Conservation (phyloP, 257 asterid genomes). For the Solanum phureja region DNA sequence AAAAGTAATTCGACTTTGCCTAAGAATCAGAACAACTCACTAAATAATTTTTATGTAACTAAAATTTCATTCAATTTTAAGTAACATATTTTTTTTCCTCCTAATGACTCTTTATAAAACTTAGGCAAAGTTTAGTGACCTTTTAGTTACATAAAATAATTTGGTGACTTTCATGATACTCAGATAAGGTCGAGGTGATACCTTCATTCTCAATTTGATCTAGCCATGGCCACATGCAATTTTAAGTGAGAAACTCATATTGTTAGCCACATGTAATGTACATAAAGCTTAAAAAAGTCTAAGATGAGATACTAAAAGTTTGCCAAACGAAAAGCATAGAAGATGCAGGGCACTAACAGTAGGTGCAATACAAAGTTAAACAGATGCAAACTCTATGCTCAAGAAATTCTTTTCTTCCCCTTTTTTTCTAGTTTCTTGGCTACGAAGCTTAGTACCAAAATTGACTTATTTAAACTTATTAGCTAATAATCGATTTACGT, state of each 20-base stretch:
- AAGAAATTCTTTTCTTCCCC: slow-evolving; percentile 36
- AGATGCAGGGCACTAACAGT: neutral
- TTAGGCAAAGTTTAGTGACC: neutral
- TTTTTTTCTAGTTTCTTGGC: slow-evolving; percentile 14
- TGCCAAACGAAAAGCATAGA: neutral
- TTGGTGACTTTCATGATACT: neutral
- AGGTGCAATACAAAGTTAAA: neutral
- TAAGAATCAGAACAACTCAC: no score
- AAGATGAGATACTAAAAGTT: neutral
- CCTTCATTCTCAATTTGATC: neutral
- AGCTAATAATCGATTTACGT: neutral
- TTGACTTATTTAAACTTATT: slow-evolving; percentile 4
- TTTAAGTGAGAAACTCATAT: neutral
- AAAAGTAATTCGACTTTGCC: neutral
- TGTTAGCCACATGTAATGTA: neutral
- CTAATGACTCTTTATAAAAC: neutral
- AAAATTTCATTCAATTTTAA: neutral
- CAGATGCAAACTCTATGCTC: slow-evolving; percentile 8
- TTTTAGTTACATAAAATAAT: neutral
- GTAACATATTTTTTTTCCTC: neutral
- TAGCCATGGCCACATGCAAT: neutral
- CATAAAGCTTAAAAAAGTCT: neutral
- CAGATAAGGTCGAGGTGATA: neutral
- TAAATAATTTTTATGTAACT: neutral
- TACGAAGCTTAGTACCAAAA: slow-evolving; percentile 19